These are phyloP conservation scores for Chaetothyriales sp. DNA, from an alignment of 2,329 filamentous ascomycete species.

Conservation along the genomic window DNA sequence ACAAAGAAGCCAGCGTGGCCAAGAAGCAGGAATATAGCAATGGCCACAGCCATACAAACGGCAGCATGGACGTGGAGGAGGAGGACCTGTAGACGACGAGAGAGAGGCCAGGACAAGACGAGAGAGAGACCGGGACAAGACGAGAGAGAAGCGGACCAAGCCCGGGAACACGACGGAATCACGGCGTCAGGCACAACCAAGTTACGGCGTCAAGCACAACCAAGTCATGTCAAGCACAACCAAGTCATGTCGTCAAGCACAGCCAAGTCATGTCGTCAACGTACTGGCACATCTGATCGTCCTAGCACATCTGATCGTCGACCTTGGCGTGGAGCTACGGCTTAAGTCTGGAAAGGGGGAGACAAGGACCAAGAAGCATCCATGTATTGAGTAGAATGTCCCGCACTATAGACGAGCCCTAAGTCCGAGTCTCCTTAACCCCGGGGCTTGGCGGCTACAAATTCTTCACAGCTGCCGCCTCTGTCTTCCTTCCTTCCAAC, in stretches of 20 bases:
- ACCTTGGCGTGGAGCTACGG: not conserved
- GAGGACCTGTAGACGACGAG: conserved; percentile 42
- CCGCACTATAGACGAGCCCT: not conserved
- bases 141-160: not conserved
- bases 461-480: conserved; percentile 16
- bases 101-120: not conserved
- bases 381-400: not conserved
- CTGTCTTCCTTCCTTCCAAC: conserved; percentile 29
- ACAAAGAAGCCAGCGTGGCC: conserved; percentile 92
- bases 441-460: not conserved
- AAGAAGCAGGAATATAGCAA: conserved; percentile 44
- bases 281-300: no score
- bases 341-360: not conserved
- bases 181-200: no score
- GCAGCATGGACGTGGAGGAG: conserved; percentile 59
- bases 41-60: conserved; percentile 33
- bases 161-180: no score
- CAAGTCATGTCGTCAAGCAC: no score
- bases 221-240: not conserved
- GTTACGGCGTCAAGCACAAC: no score
- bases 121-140: not conserved
- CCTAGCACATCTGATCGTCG: no score
- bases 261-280: no score
- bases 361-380: no score
- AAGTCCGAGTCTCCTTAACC: not conserved